phyloP scores from a whole-genome alignment of 495 filamentous ascomycete genomes.

The Umbilicaria muhlenbergii region DNA sequence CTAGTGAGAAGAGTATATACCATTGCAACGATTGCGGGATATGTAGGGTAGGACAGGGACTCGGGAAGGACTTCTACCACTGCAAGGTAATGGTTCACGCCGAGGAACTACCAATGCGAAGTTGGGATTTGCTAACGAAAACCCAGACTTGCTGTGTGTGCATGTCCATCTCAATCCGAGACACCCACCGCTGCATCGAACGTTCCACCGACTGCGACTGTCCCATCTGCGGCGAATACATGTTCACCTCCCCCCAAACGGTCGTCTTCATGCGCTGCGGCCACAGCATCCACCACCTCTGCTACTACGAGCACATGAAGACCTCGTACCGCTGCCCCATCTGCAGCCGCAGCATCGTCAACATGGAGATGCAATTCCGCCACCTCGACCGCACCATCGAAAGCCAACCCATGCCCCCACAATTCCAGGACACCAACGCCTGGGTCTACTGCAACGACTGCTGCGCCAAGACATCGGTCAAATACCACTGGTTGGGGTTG shows the following conservation, averaged over 20 bases:
- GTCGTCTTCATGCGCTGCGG: conserved; percentile 95
- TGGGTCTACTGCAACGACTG: conserved; percentile 91
- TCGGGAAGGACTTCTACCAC: conserved; percentile 94
- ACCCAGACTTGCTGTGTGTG: conserved; percentile 76
- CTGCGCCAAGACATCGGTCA: conserved; percentile 63
- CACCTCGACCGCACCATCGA: conserved; percentile 76
- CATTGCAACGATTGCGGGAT: conserved; percentile 96
- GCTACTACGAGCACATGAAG: conserved; percentile 71
- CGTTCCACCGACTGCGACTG: conserved; percentile 89
- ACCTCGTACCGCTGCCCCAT: conserved; percentile 87
- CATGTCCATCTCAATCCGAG: conserved; percentile 65
- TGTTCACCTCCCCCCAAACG: conserved; percentile 81
- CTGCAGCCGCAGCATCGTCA: conserved; percentile 81
- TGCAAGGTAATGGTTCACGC: conserved; percentile 57
- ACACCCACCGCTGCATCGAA: conserved; percentile 87
- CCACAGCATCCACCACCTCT: conserved; percentile 83
- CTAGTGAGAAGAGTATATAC: conserved; percentile 81
- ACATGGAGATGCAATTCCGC: conserved; percentile 93
- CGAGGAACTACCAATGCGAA: neutral
- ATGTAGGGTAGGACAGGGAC: conserved; percentile 74
- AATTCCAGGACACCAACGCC: conserved; percentile 66
- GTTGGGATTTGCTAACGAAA: conserved; percentile 6
- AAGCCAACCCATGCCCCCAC: conserved; percentile 76
- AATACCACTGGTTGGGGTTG: conserved; percentile 88
- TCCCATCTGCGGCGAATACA: conserved; percentile 94